Evolutionary conservation across 345 rosid species (phyloP).

Genomic region (Rhizophora mangle): DNA sequence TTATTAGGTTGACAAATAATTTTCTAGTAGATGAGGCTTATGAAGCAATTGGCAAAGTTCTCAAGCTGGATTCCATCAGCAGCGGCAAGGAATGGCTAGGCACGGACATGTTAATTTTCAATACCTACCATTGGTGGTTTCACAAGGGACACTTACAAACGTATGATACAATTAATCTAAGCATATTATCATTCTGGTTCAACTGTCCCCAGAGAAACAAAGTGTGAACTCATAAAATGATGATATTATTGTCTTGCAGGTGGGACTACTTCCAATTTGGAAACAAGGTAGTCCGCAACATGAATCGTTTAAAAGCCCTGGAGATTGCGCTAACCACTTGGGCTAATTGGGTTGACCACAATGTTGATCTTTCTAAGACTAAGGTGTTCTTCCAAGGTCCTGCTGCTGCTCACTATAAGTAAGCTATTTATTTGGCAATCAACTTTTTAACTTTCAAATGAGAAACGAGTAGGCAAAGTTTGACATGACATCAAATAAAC

Average conservation of each 20-base stretch:
- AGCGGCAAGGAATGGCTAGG: constrained; percentile 43
- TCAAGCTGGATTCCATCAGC: constrained; percentile 59
- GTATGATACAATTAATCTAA: constrained; percentile 13
- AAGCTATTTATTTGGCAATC: neutral
- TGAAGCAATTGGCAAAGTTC: constrained; percentile 41
- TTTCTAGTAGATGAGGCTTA: constrained; percentile 48
- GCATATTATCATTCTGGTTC: too few relatives aligned
- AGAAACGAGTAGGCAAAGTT: too few relatives aligned
- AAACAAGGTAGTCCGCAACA: constrained; percentile 31
- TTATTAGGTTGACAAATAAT: constrained; percentile 41
- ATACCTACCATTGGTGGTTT: constrained; percentile 68
- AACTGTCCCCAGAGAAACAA: too few relatives aligned
- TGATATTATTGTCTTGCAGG: constrained; percentile 27
- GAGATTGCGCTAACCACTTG: constrained; percentile 63
- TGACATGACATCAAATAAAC: too few relatives aligned
- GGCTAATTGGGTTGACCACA: constrained; percentile 54
- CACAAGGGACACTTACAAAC: constrained; percentile 41
- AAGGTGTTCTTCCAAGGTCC: constrained; percentile 60
- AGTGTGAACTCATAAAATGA: too few relatives aligned
- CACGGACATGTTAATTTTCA: constrained; percentile 55
- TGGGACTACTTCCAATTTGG: constrained; percentile 67
- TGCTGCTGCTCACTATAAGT: constrained; percentile 47
- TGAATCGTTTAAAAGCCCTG: constrained; percentile 61
- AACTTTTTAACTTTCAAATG: too few relatives aligned
- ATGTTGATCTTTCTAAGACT: constrained; percentile 49